A percentile compares a stretch with the other conserved stretches of the same genome.
phyloP scores from a whole-genome alignment of 225 moss, liverwort and hornwort species.

The Bryoerythrophyllum caledonicum region DNA sequence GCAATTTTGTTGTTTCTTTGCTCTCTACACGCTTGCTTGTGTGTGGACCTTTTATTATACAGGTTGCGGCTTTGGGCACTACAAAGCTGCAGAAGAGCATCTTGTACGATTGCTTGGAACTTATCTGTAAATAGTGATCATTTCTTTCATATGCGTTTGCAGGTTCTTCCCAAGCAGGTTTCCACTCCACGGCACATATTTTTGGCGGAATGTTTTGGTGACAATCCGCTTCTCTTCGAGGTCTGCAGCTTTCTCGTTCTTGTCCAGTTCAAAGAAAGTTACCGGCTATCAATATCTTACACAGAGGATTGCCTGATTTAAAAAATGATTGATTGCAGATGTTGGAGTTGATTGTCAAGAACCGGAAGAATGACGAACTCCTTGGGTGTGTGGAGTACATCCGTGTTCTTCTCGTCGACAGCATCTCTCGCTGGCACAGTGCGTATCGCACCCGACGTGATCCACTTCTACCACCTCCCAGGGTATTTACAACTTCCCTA shows the following conservation, averaged over 20 bases:
- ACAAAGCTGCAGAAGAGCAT: not conserved
- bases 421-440: slow-evolving; percentile 86
- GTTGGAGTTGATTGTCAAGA: slow-evolving; percentile 75
- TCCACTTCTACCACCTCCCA: slow-evolving; percentile 57
- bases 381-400: slow-evolving; percentile 81
- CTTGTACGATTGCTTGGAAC: not conserved
- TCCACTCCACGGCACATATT: slow-evolving; percentile 85
- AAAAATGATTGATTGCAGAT: slow-evolving; percentile 49
- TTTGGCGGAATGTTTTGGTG: slow-evolving; percentile 78
- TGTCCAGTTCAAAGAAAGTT: slow-evolving; percentile 2
- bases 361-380: slow-evolving; percentile 59
- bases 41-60: not conserved
- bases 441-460: slow-evolving; percentile 71
- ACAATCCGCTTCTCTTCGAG: slow-evolving; percentile 82
- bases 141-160: slow-evolving; percentile 15
- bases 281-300: not conserved
- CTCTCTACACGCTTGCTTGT: not conserved
- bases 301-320: not conserved
- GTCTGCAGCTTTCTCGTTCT: slow-evolving; percentile 24
- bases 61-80: not conserved
- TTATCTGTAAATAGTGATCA: not conserved
- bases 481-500: slow-evolving; percentile 33
- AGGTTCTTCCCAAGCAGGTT: slow-evolving; percentile 92
- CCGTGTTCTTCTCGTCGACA: slow-evolving; percentile 86
- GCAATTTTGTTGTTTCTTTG: slow-evolving; percentile 3